phyloP scores from a whole-genome alignment of 2,329 filamentous ascomycete genomes.

The Pezicula neosporulosa region DNA sequence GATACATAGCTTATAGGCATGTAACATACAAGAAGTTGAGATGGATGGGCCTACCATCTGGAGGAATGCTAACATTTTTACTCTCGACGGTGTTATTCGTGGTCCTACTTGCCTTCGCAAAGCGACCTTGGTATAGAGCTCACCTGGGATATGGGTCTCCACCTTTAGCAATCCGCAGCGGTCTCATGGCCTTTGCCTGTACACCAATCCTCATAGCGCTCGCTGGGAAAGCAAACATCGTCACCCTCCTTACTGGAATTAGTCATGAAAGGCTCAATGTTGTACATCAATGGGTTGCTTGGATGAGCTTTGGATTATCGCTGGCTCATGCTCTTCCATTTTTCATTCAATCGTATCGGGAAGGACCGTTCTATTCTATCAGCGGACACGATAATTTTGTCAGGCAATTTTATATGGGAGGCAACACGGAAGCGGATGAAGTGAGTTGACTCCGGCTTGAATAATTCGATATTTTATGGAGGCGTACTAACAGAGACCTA shows the following conservation, averaged over 20 bases:
- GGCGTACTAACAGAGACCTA: slow-evolving; percentile 10
- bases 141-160: not conserved
- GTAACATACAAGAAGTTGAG: not conserved
- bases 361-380: slow-evolving; percentile 28
- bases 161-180: not conserved
- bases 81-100: not conserved
- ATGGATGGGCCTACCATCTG: not conserved
- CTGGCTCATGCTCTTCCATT: not conserved
- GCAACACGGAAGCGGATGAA: slow-evolving; percentile 29
- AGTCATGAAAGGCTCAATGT: not conserved
- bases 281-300: not conserved
- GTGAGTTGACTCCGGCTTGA: not conserved
- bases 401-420: slow-evolving; percentile 30
- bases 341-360: slow-evolving; percentile 33
- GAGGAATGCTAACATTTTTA: not conserved
- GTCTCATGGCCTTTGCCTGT: not conserved
- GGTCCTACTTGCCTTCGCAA: not conserved
- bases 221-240: not conserved
- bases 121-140: not conserved
- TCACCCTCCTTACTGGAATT: not conserved
- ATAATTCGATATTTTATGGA: not conserved
- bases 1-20: not conserved
- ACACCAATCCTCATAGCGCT: not conserved
- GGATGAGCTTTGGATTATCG: not conserved
- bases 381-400: slow-evolving; percentile 45